These are phyloP conservation scores for Trichocladium uniseriatum DNA, from an alignment of 495 filamentous ascomycete species.

Conservation along the genomic window DNA sequence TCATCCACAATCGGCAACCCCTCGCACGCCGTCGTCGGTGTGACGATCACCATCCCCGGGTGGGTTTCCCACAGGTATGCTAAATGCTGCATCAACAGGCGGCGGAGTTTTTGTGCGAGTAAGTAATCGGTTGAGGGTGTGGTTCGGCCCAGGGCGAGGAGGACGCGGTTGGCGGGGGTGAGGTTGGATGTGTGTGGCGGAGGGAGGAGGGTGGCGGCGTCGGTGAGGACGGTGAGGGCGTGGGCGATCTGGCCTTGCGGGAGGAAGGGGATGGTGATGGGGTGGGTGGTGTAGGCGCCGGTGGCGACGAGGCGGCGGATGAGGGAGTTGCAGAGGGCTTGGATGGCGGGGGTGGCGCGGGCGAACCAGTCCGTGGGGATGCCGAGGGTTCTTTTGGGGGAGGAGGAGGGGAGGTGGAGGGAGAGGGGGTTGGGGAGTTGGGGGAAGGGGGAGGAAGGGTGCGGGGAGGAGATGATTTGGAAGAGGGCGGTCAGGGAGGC, in stretches of 20 bases:
- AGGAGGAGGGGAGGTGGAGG: conserved; percentile 1
- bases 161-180: conserved; percentile 58
- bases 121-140: conserved; percentile 60
- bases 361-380: conserved; percentile 63
- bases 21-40: conserved; percentile 63
- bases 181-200: conserved; percentile 34
- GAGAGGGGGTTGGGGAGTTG: conserved; percentile 11
- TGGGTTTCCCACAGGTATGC: conserved; percentile 57
- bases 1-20: conserved; percentile 55
- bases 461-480: conserved; percentile 58
- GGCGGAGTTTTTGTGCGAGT: conserved; percentile 66
- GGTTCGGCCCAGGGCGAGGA: conserved; percentile 53
- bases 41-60: conserved; percentile 65
- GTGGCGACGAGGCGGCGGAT: conserved; percentile 47
- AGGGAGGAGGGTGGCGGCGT: conserved; percentile 47
- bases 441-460: conserved; percentile 48
- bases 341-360: conserved; percentile 53
- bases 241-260: conserved; percentile 68
- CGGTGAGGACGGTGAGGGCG: conserved; percentile 67
- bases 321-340: conserved; percentile 47
- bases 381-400: conserved; percentile 43
- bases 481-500: conserved; percentile 65
- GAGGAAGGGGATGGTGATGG: conserved; percentile 65
- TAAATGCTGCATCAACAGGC: conserved; percentile 71
- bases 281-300: conserved; percentile 52